A percentile compares a stretch with the other conserved stretches of the same genome.
Evolutionary conservation across 2,329 filamentous ascomycete species (phyloP).

Genomic region (Chrysosporium queenslandicum): DNA sequence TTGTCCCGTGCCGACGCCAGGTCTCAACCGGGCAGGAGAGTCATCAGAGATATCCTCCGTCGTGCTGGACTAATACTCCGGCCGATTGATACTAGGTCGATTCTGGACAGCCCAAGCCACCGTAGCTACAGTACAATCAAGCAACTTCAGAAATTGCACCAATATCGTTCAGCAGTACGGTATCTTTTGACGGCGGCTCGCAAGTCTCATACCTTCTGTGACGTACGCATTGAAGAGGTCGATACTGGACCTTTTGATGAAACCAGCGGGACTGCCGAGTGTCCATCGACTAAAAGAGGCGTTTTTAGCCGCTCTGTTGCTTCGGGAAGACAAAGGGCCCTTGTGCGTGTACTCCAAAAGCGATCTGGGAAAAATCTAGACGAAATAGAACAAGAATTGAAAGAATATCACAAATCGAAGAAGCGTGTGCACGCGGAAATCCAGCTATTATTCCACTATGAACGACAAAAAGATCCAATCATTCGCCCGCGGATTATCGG

Average conservation of each 20-base stretch:
- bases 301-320: neutral
- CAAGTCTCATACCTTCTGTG: neutral
- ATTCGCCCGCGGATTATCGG: constrained; percentile 11
- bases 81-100: neutral
- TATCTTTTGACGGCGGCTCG: neutral
- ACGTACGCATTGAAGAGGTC: constrained; percentile 1
- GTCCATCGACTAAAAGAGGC: neutral
- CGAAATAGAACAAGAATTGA: neutral
- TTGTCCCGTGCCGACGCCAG: neutral
- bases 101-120: neutral
- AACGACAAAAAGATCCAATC: neutral
- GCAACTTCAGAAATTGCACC: neutral
- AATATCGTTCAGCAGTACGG: neutral
- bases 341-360: neutral
- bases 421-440: constrained; percentile 14
- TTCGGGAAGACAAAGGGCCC: neutral
- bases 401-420: neutral
- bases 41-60: neutral
- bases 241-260: neutral
- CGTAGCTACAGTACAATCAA: neutral
- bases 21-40: neutral
- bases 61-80: neutral
- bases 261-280: neutral
- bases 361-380: neutral
- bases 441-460: constrained; percentile 15